phyloP scores from a whole-genome alignment of 2,329 filamentous ascomycete genomes.

The Fusarium scirpi region DNA sequence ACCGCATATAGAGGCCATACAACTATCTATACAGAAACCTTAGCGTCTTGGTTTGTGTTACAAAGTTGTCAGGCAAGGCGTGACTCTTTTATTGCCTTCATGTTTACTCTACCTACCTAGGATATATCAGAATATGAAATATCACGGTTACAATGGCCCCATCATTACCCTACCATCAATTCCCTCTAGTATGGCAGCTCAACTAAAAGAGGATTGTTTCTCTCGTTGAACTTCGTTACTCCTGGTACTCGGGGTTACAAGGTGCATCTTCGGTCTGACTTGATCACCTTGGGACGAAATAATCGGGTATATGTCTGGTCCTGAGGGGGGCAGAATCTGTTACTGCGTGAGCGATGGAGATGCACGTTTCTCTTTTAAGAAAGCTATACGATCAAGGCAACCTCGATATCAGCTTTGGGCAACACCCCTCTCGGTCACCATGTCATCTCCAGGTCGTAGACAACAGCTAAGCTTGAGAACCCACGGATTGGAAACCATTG shows the following conservation, averaged over 20 bases:
- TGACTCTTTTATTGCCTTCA: neutral
- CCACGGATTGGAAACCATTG: neutral
- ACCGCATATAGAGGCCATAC: neutral
- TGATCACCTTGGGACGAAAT: neutral
- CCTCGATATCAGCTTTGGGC: neutral
- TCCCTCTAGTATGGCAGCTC: neutral
- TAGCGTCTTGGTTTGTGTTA: neutral
- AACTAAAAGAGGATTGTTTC: neutral
- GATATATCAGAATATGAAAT: neutral
- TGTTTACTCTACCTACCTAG: neutral
- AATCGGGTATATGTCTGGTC: neutral
- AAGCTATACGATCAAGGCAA: slow-evolving; percentile 1
- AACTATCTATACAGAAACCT: neutral
- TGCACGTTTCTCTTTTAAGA: neutral
- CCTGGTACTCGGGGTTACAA: slow-evolving; percentile 10
- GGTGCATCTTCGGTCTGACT: slow-evolving; percentile 25
- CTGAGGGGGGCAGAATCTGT: neutral
- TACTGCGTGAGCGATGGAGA: neutral
- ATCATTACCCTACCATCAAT: neutral
- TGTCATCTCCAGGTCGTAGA: no score
- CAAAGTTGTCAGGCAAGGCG: neutral
- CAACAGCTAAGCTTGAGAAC: neutral
- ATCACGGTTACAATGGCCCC: neutral
- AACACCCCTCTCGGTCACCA: neutral
- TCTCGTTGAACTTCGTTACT: neutral